Evolutionary conservation across 345 rosid species (phyloP).

Genomic region (Sisymbrium altissimum): DNA sequence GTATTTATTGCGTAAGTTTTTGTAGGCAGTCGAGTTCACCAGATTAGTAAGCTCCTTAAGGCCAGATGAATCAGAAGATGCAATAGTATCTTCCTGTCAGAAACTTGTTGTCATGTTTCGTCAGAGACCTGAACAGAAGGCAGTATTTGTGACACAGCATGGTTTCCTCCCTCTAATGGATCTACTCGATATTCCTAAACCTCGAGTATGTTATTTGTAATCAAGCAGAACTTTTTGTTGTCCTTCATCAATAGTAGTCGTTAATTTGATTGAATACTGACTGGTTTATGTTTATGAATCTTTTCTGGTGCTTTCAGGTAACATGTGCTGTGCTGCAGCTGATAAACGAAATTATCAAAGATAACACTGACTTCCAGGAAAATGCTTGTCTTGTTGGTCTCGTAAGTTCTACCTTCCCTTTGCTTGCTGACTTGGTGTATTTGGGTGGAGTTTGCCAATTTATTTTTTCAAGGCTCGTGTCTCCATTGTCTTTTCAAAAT

Average conservation of each 20-base stretch:
- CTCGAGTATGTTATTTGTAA: constrained; percentile 58
- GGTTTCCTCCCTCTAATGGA: constrained; percentile 91
- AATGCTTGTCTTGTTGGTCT: constrained; percentile 98
- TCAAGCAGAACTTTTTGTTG: constrained; percentile 3
- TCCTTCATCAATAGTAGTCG: constrained; percentile 5
- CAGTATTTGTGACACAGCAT: constrained; percentile 79
- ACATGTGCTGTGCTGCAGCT: constrained; percentile 86
- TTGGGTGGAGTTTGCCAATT: neutral
- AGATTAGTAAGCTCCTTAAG: constrained; percentile 78
- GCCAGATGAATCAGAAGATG: constrained; percentile 87
- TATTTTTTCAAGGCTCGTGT: neutral
- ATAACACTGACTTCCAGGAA: constrained; percentile 85
- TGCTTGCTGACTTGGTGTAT: neutral
- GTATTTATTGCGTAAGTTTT: constrained; percentile 29
- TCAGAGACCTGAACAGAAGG: constrained; percentile 91
- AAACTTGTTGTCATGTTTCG: constrained; percentile 73
- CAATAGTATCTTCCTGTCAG: constrained; percentile 78
- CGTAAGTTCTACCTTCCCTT: constrained; percentile 41
- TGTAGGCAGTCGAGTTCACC: constrained; percentile 90
- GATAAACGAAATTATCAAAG: constrained; percentile 75
- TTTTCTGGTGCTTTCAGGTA: constrained; percentile 54
- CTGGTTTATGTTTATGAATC: constrained; percentile 16
- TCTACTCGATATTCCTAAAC: constrained; percentile 78
- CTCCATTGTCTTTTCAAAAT: neutral
- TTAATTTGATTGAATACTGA: neutral